Evolutionary conservation across 768 basidiomycete species (phyloP).

Genomic region (Boletus coccyginus): DNA sequence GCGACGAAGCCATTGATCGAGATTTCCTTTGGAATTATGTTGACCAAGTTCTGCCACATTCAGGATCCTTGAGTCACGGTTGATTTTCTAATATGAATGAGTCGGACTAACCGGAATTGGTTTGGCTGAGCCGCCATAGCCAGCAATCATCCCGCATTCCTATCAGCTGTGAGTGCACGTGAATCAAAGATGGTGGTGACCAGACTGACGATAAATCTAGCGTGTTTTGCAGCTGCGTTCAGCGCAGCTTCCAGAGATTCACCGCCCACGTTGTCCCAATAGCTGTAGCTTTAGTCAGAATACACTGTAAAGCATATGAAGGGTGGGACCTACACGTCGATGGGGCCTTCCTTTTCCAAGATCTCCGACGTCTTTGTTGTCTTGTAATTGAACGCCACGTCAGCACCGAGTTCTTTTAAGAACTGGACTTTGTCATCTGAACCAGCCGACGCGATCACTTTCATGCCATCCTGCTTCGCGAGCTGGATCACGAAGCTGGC

Average conservation of each 20-base stretch:
- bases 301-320: background rate
- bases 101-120: conserved; percentile 1
- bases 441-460: conserved; percentile 71
- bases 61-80: background rate
- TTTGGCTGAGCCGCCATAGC: background rate
- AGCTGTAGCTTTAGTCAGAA: conserved; percentile 1
- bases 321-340: conserved; percentile 43
- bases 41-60: conserved; percentile 32
- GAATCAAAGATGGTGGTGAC: background rate
- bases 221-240: conserved; percentile 39
- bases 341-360: conserved; percentile 53
- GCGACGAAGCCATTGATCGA: conserved; percentile 47
- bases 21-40: conserved; percentile 41
- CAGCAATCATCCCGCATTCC: conserved; percentile 33
- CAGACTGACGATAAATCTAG: conserved; percentile 46
- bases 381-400: conserved; percentile 76
- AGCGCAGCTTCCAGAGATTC: conserved; percentile 54
- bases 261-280: conserved; percentile 56
- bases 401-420: conserved; percentile 58
- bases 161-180: background rate
- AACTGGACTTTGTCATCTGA: conserved; percentile 71
- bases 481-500: conserved; percentile 48
- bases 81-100: background rate
- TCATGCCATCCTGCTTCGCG: conserved; percentile 50
- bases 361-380: conserved; percentile 49